Evolutionary conservation across 1,284 basidiomycete species (phyloP), one percentile per base, ranked within the genome.

Genomic region (Violaceomyces palustris): DNA sequence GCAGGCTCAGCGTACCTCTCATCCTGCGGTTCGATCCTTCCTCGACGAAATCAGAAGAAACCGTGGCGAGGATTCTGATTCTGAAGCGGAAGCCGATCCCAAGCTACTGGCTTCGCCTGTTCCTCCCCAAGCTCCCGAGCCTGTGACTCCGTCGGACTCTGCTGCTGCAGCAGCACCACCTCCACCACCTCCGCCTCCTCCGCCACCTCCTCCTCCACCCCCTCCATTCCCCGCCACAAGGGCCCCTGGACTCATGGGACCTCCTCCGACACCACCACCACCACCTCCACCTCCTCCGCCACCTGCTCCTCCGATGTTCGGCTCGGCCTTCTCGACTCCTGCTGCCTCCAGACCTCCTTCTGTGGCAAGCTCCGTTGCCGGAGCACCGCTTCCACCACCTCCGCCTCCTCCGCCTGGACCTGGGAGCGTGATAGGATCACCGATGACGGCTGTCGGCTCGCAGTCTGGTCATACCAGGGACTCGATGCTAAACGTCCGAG

Each of bases 341-440:
- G 42, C 49, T 32, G 53, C 59, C 24, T 55, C 55, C n/a, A 37
- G 56, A 21, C 57, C 61, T 11, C 64, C 66, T 12, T 59, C 56
- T 17, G 45, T 49, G 44, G 48, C 49, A 18, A 42, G 32, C 6
- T 44, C 51, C 24, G 34, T 23, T 18, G 32, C 39, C 11, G 39
- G 35, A 12, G 73, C 80, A 2, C 78, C 80, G 3, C 77, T 77
- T 7, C 74, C 74, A 26, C 76, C 75, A 67, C 12, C 76, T 68
- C 2, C 75, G 75, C 2, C 77, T 77, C 61, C 66, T 17, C 49
- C 42, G 19, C 29, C 17, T 9, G 36, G 31, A 18, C 7, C 31
- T 4, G 35, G 35, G 8, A 55, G 50, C 5, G 45, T 61, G 14
- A 23, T 21, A 10, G 50, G 49, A 10, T 61, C 59, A 19, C 59